Evolutionary conservation across 192 early-diverging fungal species (phyloP).

Genomic region (Backusella australiensis): DNA sequence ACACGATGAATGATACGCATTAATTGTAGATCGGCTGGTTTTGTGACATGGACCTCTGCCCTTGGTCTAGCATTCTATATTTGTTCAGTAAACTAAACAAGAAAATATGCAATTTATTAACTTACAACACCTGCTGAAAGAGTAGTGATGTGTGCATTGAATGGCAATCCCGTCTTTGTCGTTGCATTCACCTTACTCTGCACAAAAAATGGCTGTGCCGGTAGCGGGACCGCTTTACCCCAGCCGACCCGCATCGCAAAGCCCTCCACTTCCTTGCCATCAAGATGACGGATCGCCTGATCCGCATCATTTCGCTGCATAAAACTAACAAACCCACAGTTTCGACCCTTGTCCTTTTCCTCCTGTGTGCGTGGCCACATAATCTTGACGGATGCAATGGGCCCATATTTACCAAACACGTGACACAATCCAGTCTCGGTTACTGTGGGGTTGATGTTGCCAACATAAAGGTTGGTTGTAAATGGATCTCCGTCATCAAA

Average conservation of each 20-base stretch:
- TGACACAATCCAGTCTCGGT: conserved; percentile 72
- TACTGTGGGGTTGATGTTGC: conserved; percentile 69
- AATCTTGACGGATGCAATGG: conserved; percentile 90
- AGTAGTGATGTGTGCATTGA: conserved; percentile 56
- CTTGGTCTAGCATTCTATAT: conserved; percentile 36
- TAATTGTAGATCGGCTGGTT: conserved; percentile 55
- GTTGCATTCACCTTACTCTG: conserved; percentile 30
- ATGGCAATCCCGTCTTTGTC: conserved; percentile 48
- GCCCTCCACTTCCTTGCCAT: conserved; percentile 62
- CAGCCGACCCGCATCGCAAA: conserved; percentile 71
- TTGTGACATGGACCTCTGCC: conserved; percentile 64
- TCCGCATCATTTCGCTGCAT: conserved; percentile 76
- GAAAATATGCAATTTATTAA: not conserved
- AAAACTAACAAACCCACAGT: conserved; percentile 89
- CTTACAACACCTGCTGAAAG: conserved; percentile 1
- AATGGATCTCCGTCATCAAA: conserved; percentile 70
- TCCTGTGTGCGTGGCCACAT: conserved; percentile 94
- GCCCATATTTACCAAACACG: conserved; percentile 78
- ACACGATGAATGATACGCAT: conserved; percentile 78
- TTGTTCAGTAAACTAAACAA: too few relatives aligned
- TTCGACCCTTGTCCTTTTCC: conserved; percentile 73
- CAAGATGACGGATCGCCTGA: conserved; percentile 68
- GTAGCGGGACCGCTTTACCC: conserved; percentile 81
- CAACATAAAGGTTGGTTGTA: conserved; percentile 86
- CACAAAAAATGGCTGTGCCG: conserved; percentile 67